Percentiles rank a stretch among this genome's conserved stretches.
phyloP scores from a whole-genome alignment of 352 stramenopile genomes.

The Globisporangium recalcitrans region DNA sequence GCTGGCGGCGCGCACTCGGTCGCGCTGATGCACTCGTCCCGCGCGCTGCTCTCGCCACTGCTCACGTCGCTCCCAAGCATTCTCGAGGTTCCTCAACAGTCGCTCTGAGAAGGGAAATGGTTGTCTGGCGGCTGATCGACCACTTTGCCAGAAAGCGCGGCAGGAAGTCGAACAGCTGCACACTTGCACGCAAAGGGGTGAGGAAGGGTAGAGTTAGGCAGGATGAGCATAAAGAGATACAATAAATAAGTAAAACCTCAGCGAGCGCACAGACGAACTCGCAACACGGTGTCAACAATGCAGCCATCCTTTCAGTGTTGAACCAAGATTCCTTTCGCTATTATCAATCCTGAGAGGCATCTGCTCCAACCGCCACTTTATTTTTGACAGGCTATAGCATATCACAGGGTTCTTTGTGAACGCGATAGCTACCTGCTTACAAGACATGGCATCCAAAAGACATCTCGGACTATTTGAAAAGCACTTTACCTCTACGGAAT shows the following conservation, averaged over 20 bases:
- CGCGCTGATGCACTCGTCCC: constrained; percentile 61
- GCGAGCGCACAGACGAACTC: background rate
- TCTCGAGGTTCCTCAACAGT: constrained; percentile 20
- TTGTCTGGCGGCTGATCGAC: background rate
- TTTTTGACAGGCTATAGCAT: background rate
- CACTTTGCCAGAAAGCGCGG: background rate
- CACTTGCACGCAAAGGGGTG: background rate
- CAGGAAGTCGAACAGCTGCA: background rate
- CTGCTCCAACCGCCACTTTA: background rate
- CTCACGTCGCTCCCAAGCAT: constrained; percentile 36
- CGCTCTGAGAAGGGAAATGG: constrained; percentile 10
- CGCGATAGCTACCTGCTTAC: background rate
- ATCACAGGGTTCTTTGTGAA: background rate
- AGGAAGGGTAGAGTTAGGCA: background rate
- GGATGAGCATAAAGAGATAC: background rate
- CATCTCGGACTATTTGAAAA: no score
- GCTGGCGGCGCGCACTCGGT: constrained; percentile 70
- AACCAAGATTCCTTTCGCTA: background rate
- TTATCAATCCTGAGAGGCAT: background rate
- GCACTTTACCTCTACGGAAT: no score
- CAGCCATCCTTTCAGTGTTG: background rate
- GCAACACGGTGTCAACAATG: background rate
- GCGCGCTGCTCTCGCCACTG: constrained; percentile 52
- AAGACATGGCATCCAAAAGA: no score
- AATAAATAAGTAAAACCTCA: background rate